These are phyloP conservation scores for Alternaria hordeiaustralica DNA, from an alignment of 2,329 filamentous ascomycete genomes.

Conservation along the genomic window DNA sequence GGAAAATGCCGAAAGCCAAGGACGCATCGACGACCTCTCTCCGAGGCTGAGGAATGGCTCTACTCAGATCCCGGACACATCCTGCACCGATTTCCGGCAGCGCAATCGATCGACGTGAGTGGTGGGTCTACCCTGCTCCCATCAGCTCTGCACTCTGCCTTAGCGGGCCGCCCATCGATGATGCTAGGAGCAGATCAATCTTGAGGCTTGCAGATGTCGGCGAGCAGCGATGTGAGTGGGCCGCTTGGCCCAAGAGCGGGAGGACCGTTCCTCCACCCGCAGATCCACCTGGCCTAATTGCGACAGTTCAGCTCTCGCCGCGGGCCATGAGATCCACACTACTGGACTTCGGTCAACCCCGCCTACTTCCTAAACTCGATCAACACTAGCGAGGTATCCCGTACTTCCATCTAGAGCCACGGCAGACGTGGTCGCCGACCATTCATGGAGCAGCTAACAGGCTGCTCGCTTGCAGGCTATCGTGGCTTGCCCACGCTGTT, in stretches of 20 bases:
- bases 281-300: not conserved
- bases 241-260: constrained; percentile 6
- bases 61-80: not conserved
- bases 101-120: not conserved
- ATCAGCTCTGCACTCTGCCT: constrained; percentile 2
- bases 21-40: not conserved
- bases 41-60: not conserved
- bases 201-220: constrained; percentile 5
- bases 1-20: not conserved
- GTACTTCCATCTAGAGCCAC: not conserved
- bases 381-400: not conserved
- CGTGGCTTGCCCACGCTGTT: not conserved
- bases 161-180: constrained; percentile 6
- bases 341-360: not conserved
- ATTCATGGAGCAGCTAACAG: not conserved
- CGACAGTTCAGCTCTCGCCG: not conserved
- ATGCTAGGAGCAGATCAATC: constrained; percentile 9
- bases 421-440: constrained; percentile 2
- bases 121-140: not conserved
- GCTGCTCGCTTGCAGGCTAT: not conserved
- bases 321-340: not conserved
- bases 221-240: constrained; percentile 2
- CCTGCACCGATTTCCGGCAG: not conserved
- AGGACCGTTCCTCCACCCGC: constrained; percentile 11
- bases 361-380: not conserved